phyloP scores from a whole-genome alignment of 108 stramenopile species.

The Nitzschia palea region DNA sequence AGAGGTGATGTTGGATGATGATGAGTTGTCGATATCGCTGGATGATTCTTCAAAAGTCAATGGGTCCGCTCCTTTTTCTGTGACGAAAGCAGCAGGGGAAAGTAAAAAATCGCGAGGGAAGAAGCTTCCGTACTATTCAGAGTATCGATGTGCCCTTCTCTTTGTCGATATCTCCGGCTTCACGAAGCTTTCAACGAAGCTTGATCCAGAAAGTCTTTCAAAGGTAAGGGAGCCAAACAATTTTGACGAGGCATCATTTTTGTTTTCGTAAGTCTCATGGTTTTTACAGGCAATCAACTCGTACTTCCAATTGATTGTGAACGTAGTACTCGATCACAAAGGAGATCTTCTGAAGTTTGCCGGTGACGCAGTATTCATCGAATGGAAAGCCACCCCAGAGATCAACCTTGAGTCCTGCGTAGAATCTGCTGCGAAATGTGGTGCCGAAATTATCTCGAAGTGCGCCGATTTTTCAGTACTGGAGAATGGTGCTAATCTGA shows the following conservation, averaged over 20 bases:
- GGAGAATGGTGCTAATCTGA: constrained; percentile 23
- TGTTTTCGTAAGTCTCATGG: no score
- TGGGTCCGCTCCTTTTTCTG: background rate
- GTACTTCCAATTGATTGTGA: constrained; percentile 77
- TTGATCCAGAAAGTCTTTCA: constrained; percentile 71
- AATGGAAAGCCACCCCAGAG: constrained; percentile 40
- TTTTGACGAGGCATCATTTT: background rate
- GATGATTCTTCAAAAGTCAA: background rate
- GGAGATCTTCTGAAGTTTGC: constrained; percentile 82
- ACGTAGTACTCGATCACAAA: constrained; percentile 53
- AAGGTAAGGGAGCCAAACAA: constrained; percentile 20
- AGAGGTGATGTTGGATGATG: background rate
- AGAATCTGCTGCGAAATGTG: constrained; percentile 48
- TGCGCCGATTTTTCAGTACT: constrained; percentile 60
- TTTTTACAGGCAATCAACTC: constrained; percentile 62
- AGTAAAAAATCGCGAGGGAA: background rate
- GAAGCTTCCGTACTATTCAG: constrained; percentile 38
- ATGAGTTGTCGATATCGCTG: background rate
- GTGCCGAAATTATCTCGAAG: constrained; percentile 44
- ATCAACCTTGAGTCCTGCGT: constrained; percentile 51
- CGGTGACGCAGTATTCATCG: constrained; percentile 47
- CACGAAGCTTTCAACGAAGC: constrained; percentile 63
- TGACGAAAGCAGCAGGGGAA: background rate
- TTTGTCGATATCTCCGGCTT: constrained; percentile 91
- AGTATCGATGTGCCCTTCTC: constrained; percentile 59